phyloP scores from a whole-genome alignment of 306 rosid genomes.

The Clitoria ternatea region DNA sequence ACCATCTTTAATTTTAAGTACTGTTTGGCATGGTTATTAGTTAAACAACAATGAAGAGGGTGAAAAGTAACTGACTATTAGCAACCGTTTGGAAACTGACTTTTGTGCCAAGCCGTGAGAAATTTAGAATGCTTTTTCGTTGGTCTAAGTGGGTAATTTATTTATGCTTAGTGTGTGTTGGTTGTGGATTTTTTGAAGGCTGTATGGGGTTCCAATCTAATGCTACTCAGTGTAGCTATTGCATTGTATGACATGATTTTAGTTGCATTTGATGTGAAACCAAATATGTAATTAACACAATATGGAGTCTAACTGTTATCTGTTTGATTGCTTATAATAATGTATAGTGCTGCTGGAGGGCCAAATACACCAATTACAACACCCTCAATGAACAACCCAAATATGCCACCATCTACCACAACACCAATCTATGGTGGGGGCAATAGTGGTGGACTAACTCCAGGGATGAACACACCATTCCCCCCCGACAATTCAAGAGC shows the following conservation, averaged over 20 bases:
- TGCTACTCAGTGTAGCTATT: too few relatives aligned
- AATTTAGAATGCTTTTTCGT: background rate
- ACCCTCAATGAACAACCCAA: constrained; percentile 34
- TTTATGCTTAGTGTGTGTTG: too few relatives aligned
- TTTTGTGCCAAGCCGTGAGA: background rate
- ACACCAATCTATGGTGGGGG: constrained; percentile 41
- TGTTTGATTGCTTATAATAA: constrained; percentile 9
- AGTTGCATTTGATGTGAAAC: too few relatives aligned
- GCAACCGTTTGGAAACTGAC: background rate
- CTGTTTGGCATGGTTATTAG: background rate
- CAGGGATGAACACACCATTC: constrained; percentile 44
- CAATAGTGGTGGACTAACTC: constrained; percentile 30
- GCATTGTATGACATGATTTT: too few relatives aligned
- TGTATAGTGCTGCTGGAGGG: constrained; percentile 81
- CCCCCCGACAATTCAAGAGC: constrained; percentile 43
- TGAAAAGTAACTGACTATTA: background rate
- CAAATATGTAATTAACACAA: background rate
- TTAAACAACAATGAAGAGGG: background rate
- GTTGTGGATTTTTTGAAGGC: too few relatives aligned
- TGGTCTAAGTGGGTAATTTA: too few relatives aligned
- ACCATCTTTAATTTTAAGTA: background rate
- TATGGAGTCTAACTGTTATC: constrained; percentile 13
- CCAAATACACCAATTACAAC: constrained; percentile 44
- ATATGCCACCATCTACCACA: constrained; percentile 38
- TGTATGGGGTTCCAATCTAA: too few relatives aligned